A percentile compares a stretch with the other conserved stretches of the same genome.
Evolutionary conservation across 495 filamentous ascomycete species (phyloP).

Genomic region (Aspergillus asperescens): DNA sequence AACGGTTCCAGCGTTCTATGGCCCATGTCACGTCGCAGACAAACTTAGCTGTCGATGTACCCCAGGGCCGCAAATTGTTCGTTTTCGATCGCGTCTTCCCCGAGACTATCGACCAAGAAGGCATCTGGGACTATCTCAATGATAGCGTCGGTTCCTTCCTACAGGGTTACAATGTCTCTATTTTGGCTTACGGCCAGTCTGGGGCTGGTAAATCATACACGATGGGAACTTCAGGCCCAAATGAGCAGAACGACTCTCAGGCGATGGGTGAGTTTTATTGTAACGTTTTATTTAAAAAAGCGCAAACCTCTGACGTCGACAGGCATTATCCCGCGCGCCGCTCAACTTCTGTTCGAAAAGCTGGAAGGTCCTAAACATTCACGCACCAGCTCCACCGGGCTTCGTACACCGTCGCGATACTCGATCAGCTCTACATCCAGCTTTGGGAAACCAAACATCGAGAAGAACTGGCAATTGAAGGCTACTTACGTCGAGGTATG

Average conservation of each 20-base stretch:
- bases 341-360: conserved; percentile 79
- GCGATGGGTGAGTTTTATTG: conserved; percentile 63
- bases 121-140: conserved; percentile 89
- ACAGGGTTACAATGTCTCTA: conserved; percentile 97
- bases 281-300: neutral
- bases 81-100: conserved; percentile 94
- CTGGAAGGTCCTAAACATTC: conserved; percentile 55
- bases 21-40: conserved; percentile 82
- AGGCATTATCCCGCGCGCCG: conserved; percentile 95
- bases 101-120: conserved; percentile 77
- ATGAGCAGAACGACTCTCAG: conserved; percentile 67
- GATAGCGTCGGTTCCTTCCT: conserved; percentile 89
- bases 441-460: conserved; percentile 46
- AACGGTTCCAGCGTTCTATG: conserved; percentile 90
- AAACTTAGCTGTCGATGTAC: conserved; percentile 80
- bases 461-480: conserved; percentile 89
- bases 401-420: conserved; percentile 77
- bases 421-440: conserved; percentile 57
- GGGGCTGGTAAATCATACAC: conserved; percentile 99
- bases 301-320: conserved; percentile 3
- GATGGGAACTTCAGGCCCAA: conserved; percentile 92
- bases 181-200: conserved; percentile 98
- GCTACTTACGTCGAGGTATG: conserved; percentile 90
- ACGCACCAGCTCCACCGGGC: conserved; percentile 65
- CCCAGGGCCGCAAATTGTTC: conserved; percentile 89